Evolutionary conservation across 208 protist genomes (phyloP), one percentile per base, ranked within the genome.

Genomic region (Leishmania tarentolae): DNA sequence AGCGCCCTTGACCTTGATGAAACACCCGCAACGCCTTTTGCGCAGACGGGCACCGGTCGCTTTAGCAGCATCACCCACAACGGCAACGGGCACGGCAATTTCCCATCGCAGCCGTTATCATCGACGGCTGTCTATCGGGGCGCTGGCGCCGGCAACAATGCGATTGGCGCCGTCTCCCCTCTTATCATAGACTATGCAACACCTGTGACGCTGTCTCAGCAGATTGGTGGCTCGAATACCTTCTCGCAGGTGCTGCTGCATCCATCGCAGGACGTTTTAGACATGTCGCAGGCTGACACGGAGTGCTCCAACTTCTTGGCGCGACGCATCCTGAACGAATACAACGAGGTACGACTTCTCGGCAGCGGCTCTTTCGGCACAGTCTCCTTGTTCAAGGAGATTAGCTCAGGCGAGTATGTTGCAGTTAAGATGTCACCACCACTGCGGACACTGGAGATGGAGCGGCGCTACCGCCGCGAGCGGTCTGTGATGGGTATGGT

Each of bases 231-330:
- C 31, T 82, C 84, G 52, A 76, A 86, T 74, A 76, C 81, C 76
- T 79, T 75, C 75, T 80, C 75, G 42, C 75, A 88, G 66, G 68
- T 89, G 85, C 73, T 91, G 40, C 73, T 88, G 83, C 87, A 87
- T 59, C 82, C 82, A 19, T 85, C 88, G 52, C 82, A 87, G 53
- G 93, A 94, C 56, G 75, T 61, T 5, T 73, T 88, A 44, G 94
- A 97, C 61, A 80, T 87, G 79, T 97, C 94, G n/a, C 94, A 97
- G 82, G 91, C 89, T 0, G 92, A 97, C 68, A 91, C 93, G 57
- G 92, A 95, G 83, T 92, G 82, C 80, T 94, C 92, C 37, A 93
- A 89, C 83, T 86, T 95, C 31, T 85, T 96, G 42, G 87, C 88
- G 15, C 84, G 81, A 3, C 89, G 93, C 61, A 94, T 96, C 83